Evolutionary conservation across 768 basidiomycete species (phyloP).

Genomic region (Naganishia vaughanmartiniae): DNA sequence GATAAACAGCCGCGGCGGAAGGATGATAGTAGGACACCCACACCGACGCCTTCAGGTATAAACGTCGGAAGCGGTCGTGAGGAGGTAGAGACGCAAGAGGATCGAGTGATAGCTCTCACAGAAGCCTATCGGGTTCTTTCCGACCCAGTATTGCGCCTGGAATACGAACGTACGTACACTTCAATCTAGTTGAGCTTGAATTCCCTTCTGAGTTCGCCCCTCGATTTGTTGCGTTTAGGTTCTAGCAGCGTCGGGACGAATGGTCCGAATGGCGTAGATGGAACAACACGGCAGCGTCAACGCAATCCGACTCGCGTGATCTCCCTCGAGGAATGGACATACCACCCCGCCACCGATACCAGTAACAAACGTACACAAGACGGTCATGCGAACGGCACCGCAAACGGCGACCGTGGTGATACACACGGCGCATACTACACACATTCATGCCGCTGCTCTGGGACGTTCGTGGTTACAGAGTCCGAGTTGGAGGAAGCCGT

Average conservation of each 20-base stretch:
- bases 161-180: conserved; percentile 17
- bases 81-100: neutral
- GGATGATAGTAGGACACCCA: neutral
- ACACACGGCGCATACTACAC: conserved; percentile 46
- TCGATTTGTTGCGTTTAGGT: neutral
- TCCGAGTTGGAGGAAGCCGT: conserved; percentile 52
- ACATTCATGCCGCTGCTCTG: conserved; percentile 52
- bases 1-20: conserved; percentile 24
- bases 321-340: conserved; percentile 29
- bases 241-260: neutral
- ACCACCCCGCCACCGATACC: neutral
- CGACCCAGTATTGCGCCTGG: neutral
- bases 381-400: neutral
- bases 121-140: conserved; percentile 26
- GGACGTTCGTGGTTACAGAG: conserved; percentile 43
- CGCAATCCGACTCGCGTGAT: conserved; percentile 25
- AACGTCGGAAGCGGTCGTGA: neutral
- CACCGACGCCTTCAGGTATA: neutral
- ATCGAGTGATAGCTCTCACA: conserved; percentile 7
- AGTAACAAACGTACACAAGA: neutral
- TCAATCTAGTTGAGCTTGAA: too few relatives aligned
- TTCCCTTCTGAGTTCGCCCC: neutral
- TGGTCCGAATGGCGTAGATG: neutral
- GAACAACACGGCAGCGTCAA: neutral
- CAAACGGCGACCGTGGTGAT: conserved; percentile 34